phyloP scores from a whole-genome alignment of 2,329 filamentous ascomycete species.

The Drechslerella stenobrocha region DNA sequence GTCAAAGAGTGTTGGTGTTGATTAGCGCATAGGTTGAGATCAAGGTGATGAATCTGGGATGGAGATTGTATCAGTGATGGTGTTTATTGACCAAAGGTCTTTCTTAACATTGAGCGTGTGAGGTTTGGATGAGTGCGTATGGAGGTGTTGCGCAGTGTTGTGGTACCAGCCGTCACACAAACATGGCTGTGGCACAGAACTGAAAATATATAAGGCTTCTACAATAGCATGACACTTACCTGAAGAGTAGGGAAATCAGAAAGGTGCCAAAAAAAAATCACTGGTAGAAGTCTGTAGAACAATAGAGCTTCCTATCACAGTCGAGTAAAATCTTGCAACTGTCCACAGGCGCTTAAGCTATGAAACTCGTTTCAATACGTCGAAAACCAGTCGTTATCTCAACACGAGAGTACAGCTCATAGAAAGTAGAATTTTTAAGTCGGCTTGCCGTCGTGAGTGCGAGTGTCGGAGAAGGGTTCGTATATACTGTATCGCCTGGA shows the following conservation, averaged over 20 bases:
- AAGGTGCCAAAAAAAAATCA: not conserved
- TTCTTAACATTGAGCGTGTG: too few relatives aligned
- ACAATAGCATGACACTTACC: not conserved
- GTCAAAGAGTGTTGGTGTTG: not conserved
- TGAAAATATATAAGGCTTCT: not conserved
- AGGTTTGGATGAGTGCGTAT: too few relatives aligned
- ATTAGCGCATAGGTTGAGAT: too few relatives aligned
- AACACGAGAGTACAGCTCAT: conserved; percentile 5
- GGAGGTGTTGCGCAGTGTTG: too few relatives aligned
- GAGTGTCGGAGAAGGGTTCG: not conserved
- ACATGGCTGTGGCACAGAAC: not conserved
- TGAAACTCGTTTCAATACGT: conserved; percentile 48
- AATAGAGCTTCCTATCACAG: conserved; percentile 5
- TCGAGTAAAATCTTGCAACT: conserved; percentile 5
- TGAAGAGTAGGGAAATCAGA: conserved; percentile 1
- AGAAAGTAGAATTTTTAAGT: not conserved
- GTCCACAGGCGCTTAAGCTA: conserved; percentile 5
- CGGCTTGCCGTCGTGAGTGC: not conserved
- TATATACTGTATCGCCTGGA: conserved; percentile 16
- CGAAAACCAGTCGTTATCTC: conserved; percentile 37
- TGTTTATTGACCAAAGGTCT: too few relatives aligned
- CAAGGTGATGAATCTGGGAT: not conserved
- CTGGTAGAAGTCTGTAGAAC: conserved; percentile 14
- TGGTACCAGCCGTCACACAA: too few relatives aligned
- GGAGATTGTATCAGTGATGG: too few relatives aligned